Evolutionary conservation across 2,329 filamentous ascomycete species (phyloP).

Genomic region (Orbilia blumenaviensis): DNA sequence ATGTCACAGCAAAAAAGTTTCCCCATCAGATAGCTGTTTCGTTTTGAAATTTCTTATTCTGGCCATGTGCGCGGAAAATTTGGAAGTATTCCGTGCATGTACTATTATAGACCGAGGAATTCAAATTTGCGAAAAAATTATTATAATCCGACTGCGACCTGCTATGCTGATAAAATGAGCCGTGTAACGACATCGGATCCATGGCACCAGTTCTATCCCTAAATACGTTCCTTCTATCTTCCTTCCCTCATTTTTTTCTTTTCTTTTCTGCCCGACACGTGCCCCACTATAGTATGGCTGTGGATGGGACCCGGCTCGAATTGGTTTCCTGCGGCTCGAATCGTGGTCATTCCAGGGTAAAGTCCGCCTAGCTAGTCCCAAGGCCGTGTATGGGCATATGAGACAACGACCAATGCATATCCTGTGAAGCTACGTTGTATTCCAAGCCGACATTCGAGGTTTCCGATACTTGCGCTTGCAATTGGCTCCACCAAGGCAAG

Average conservation of each 20-base stretch:
- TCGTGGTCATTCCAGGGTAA: constrained; percentile 20
- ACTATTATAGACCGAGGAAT: neutral
- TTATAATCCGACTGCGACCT: constrained; percentile 11
- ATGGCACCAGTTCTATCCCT: neutral
- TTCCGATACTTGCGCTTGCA: neutral
- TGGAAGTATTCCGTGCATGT: constrained; percentile 17
- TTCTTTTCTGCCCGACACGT: neutral
- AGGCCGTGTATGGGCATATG: neutral
- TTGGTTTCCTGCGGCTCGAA: constrained; percentile 30
- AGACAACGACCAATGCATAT: constrained; percentile 25
- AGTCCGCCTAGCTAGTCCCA: constrained; percentile 25
- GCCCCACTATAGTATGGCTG: constrained; percentile 1
- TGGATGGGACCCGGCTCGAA: constrained; percentile 4
- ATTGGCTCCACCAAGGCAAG: constrained; percentile 12
- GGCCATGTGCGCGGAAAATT: constrained; percentile 29
- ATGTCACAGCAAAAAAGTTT: neutral
- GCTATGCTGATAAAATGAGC: neutral
- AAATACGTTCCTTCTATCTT: neutral
- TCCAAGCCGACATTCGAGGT: neutral
- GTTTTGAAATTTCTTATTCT: constrained; percentile 43
- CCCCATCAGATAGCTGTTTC: neutral
- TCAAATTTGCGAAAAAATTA: constrained; percentile 7
- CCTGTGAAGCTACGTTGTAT: constrained; percentile 6
- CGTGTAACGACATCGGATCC: constrained; percentile 19
- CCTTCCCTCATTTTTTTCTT: too few relatives aligned